Base-by-base conservation (phyloP, 176 grass and related monocot species). In the Oryza coarctata region DNA sequence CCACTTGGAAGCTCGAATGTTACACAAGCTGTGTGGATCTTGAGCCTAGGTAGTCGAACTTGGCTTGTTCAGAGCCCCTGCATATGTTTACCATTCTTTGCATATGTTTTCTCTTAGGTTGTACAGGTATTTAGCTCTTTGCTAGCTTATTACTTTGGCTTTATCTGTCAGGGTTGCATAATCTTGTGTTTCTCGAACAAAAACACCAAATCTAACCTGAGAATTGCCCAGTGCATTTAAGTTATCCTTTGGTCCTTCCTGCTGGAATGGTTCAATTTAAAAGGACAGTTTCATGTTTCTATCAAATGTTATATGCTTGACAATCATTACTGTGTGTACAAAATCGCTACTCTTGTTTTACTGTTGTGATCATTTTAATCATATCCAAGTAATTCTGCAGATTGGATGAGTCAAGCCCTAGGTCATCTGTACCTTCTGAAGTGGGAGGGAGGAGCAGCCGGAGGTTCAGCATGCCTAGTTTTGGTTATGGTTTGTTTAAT, bases 361-460 rank as follows among this genome's bases (percentile, higher is more conserved):
- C 31, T 22, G 13, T 57, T 12, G 13, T 75, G 36, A 79, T 9
- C 31, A 47, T 71, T 64, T 70, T 1, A 74, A 40, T 66, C 7
- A 0, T 71, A 39, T 85, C 40, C 50, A 13, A 12, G 71, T 47
- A 28, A 84, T 70, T 82, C n/a, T 82, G 28, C 86, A 98, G 95
- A 88, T 34, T 98, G 82, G 93, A 93, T 2, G 89, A 93, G 67
- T 85, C 90, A 47, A 98, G 93, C 58, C 96, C 96, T 82, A 88
- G 85, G 31, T 89, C 88, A 27, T 89, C 90, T 70, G 74, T 82
- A 80, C 43, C 87, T 41, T 94, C 92, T 85, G 92, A 97, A 76
- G 8, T 81, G 43, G 84, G 70, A 73, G 84, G 23, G 44, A 58
- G 77, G 40, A 86, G 43, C 44, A 85, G 25, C 65, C 31, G 68